Evolutionary conservation across 78 protist species (phyloP).

Genomic region (Dictyostelium firmibasis): DNA sequence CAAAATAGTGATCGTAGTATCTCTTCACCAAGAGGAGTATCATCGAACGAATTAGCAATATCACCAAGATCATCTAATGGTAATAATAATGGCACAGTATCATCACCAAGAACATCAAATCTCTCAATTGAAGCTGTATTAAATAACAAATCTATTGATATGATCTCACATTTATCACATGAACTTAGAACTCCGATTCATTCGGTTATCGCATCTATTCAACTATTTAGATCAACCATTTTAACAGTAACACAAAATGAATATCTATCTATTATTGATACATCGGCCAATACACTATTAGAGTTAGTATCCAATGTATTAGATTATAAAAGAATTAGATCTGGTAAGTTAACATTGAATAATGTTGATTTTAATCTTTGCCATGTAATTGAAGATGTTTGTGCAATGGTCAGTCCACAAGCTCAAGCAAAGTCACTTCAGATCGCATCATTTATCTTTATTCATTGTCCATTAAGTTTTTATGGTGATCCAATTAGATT

Average conservation of each 20-base stretch:
- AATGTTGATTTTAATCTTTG: conserved; percentile 38
- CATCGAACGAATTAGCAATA: neutral
- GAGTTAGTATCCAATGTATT: conserved; percentile 11
- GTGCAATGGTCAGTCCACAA: conserved; percentile 49
- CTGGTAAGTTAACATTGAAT: conserved; percentile 24
- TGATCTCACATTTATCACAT: conserved; percentile 43
- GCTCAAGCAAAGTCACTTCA: conserved; percentile 13
- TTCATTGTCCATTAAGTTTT: conserved; percentile 33
- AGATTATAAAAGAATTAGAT: conserved; percentile 14
- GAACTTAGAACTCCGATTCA: conserved; percentile 51
- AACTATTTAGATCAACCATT: conserved; percentile 11
- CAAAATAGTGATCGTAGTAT: neutral
- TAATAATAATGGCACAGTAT: neutral
- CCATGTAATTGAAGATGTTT: conserved; percentile 36
- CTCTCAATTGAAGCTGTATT: neutral
- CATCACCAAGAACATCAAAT: neutral
- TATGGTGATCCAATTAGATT: conserved; percentile 61
- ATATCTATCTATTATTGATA: conserved; percentile 4
- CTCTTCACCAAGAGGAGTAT: neutral
- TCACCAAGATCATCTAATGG: neutral
- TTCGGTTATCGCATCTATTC: conserved; percentile 7
- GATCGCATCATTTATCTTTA: conserved; percentile 36
- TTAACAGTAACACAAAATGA: conserved; percentile 10
- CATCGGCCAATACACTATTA: neutral
- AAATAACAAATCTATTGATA: conserved; percentile 29